These are phyloP conservation scores for Barnettozyma californica DNA, from an alignment of 805 yeast species.

Conservation along the genomic window DNA sequence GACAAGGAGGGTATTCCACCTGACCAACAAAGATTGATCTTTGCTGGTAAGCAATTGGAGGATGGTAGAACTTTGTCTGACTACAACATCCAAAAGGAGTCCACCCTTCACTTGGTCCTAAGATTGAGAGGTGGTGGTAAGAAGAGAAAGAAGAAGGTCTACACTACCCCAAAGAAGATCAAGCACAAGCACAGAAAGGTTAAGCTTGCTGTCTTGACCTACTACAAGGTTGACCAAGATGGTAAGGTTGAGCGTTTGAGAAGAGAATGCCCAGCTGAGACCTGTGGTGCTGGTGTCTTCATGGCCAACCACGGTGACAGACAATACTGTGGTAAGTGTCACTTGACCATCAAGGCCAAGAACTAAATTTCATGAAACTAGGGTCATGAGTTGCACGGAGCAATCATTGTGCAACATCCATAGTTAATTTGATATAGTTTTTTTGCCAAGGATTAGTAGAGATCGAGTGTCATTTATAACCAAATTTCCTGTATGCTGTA, in stretches of 20 bases:
- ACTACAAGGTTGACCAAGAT: conserved; percentile 98
- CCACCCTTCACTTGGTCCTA: conserved; percentile 90
- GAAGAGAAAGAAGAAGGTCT: conserved; percentile 99
- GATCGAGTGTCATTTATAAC: too few species aligned
- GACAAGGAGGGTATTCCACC: conserved; percentile 98
- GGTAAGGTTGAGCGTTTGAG: conserved; percentile 98
- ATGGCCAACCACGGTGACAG: conserved; percentile 98
- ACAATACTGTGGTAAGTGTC: conserved; percentile 99
- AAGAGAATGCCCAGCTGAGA: conserved; percentile 90
- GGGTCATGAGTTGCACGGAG: not conserved
- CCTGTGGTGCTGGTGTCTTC: conserved; percentile 99
- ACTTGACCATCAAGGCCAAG: conserved; percentile 73
- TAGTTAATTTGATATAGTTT: not conserved
- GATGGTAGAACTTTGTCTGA: conserved; percentile 95
- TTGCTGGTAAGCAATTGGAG: conserved; percentile 96
- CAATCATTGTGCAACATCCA: not conserved
- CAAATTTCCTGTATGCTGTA: too few species aligned
- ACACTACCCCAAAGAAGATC: conserved; percentile 99
- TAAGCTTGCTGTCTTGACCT: conserved; percentile 98
- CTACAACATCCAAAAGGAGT: conserved; percentile 98
- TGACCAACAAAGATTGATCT: conserved; percentile 94
- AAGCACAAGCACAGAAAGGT: conserved; percentile 99
- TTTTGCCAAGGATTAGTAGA: not conserved
- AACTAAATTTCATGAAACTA: conserved; percentile 23
- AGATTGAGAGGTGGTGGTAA: conserved; percentile 99